Evolutionary conservation across 2,329 filamentous ascomycete species (phyloP), one percentile per base, ranked within the genome.

Genomic region (Calonectria crousiana): DNA sequence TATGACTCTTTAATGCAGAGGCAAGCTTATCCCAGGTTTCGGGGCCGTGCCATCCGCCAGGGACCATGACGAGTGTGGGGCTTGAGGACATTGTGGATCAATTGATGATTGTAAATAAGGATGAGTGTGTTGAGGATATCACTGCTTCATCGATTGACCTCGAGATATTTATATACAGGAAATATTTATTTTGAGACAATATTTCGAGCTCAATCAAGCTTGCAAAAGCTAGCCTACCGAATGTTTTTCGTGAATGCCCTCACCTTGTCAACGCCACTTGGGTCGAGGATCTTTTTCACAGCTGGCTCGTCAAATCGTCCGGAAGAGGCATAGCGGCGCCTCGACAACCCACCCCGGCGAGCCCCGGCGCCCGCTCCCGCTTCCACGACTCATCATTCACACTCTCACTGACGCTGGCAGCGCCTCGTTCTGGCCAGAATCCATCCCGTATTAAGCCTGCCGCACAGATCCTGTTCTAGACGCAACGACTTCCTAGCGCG

Each of bases 1-100:
- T 72, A 8, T 84, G 74, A n/a, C 77, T 67, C 67, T 84, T 73
- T 34, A 88, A 78, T 32, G 83, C 73, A 1, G 82, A 77, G 16
- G 79, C 81, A 68, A 88, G 68, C 52, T 83, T 83, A 71, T 81
- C 73, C 80, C 84, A 88, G 73, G 80, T 85, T 16, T 76, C 81
- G 1, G 86, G 79, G 6, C 73, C 77, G 71, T 90, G 88, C 88
- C 88, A 89, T 32, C 87, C 83, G 6, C 88, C 88, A 2, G 84
- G 87, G 1, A 90, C 82, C 26, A 90, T 84, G 70, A 90, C 73
- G 0, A 90, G 67, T 0, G 79, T 82, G 8, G 81, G 80, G n/a
- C 78, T 80, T 10, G n/a, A 28, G 3, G 78, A 32, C 80, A 82
- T 82, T n/a, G 73, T 18, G 18, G 18, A 58, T 58, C 30, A 38